Conservation (phyloP, 2,329 filamentous ascomycete species). For the Nemania diffusa region DNA sequence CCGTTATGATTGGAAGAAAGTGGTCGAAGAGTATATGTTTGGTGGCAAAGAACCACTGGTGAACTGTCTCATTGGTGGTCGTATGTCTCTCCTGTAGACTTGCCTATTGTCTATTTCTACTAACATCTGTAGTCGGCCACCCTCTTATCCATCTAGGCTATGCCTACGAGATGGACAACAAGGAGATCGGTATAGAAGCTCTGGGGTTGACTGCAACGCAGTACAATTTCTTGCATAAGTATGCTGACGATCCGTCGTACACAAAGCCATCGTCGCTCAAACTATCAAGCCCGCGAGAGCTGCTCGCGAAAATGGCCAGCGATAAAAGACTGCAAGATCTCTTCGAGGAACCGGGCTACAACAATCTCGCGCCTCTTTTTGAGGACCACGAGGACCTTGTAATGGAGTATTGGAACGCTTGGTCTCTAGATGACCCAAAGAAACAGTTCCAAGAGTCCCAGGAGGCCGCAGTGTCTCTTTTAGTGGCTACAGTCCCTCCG, state of each 20-base stretch:
- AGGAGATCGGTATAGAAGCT: constrained; percentile 89
- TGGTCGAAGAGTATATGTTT: constrained; percentile 81
- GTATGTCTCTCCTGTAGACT: constrained; percentile 61
- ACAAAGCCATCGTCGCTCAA: constrained; percentile 70
- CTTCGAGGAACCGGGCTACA: constrained; percentile 66
- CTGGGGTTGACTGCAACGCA: constrained; percentile 72
- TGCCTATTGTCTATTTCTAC: constrained; percentile 32
- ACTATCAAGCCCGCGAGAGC: constrained; percentile 72
- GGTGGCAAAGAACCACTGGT: constrained; percentile 79
- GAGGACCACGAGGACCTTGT: constrained; percentile 74
- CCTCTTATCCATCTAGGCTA: constrained; percentile 96
- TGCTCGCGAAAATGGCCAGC: constrained; percentile 74
- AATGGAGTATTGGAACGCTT: constrained; percentile 91
- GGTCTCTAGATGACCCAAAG: constrained; percentile 76
- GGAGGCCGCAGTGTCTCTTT: constrained; percentile 68
- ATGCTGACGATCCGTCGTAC: constrained; percentile 78
- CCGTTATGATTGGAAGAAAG: constrained; percentile 84
- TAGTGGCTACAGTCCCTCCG: constrained; percentile 68
- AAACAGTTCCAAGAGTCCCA: constrained; percentile 80
- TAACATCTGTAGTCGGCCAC: constrained; percentile 74
- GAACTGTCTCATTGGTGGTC: constrained; percentile 80
- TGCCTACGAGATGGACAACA: constrained; percentile 86
- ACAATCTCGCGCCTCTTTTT: constrained; percentile 76
- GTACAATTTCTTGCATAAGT: constrained; percentile 71
- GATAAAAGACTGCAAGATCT: constrained; percentile 78